Conservation (phyloP, 2,329 filamentous ascomycete species). For the Chaetomium olivaceum region DNA sequence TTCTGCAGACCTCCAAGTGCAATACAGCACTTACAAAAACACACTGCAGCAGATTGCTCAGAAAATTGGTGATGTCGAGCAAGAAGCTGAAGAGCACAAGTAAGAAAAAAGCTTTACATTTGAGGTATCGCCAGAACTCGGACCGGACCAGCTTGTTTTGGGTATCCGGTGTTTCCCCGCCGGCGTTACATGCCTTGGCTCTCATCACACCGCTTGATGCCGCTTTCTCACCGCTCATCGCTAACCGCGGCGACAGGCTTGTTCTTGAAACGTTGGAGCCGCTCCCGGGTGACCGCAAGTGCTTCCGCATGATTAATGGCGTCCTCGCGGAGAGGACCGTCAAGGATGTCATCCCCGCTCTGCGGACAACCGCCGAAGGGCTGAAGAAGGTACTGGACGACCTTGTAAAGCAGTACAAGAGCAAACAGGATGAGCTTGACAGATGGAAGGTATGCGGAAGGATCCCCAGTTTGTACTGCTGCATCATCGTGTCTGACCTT, state of each 20-base stretch:
- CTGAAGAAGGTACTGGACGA: conserved; percentile 93
- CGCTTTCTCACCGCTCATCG: conserved; percentile 35
- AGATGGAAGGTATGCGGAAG: conserved; percentile 83
- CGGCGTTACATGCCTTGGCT: conserved; percentile 4
- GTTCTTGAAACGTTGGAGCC: conserved; percentile 90
- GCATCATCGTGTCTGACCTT: conserved; percentile 23
- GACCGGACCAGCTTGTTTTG: neutral
- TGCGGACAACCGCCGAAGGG: conserved; percentile 92
- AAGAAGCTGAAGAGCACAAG: conserved; percentile 98
- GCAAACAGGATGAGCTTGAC: conserved; percentile 91
- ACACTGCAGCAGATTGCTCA: conserved; percentile 87
- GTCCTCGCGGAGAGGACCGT: conserved; percentile 93
- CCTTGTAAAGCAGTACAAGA: conserved; percentile 93
- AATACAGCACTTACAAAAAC: conserved; percentile 76
- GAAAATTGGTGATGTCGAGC: conserved; percentile 96
- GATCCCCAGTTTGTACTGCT: neutral
- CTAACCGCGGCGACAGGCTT: conserved; percentile 59
- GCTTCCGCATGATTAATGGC: conserved; percentile 98
- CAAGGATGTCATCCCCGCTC: conserved; percentile 83
- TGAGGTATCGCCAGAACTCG: neutral
- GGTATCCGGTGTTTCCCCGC: neutral
- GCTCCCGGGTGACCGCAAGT: conserved; percentile 83
- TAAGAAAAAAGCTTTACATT: conserved; percentile 48
- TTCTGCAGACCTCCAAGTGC: conserved; percentile 69
- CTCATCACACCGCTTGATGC: conserved; percentile 44